These are phyloP conservation scores for Castanea crenata DNA, from an alignment of 306 rosid genomes.

Conservation along the genomic window DNA sequence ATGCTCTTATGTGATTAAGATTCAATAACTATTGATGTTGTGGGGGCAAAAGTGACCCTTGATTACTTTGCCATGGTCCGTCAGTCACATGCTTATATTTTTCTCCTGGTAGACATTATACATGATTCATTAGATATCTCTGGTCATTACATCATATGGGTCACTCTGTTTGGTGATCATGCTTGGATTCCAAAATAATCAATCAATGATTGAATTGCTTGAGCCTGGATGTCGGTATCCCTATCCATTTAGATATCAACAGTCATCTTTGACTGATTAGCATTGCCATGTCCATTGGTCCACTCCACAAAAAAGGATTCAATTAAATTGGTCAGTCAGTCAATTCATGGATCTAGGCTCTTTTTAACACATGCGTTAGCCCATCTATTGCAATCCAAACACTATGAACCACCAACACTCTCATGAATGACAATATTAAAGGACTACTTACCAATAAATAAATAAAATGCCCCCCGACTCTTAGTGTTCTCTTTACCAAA, in stretches of 20 bases:
- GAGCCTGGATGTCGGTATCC: slow-evolving; percentile 18
- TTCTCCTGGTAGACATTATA: background rate
- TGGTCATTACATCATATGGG: slow-evolving; percentile 19
- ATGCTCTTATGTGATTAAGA: too few species aligned
- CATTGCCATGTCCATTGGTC: slow-evolving; percentile 11
- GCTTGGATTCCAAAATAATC: slow-evolving; percentile 16
- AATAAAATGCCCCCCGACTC: too few species aligned
- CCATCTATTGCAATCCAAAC: slow-evolving; percentile 14
- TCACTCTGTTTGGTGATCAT: slow-evolving; percentile 14
- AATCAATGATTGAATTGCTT: slow-evolving; percentile 21
- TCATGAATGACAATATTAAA: background rate
- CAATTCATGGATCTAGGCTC: background rate
- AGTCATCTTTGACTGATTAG: slow-evolving; percentile 21
- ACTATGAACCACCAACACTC: background rate
- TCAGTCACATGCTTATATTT: too few species aligned
- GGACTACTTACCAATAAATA: too few species aligned
- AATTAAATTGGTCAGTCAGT: slow-evolving; percentile 24
- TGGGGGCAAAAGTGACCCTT: too few species aligned
- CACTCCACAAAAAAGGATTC: slow-evolving; percentile 11
- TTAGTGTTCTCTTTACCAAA: background rate
- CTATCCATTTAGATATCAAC: slow-evolving; percentile 27
- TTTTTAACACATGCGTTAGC: slow-evolving; percentile 11
- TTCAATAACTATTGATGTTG: too few species aligned
- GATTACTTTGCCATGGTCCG: too few species aligned
- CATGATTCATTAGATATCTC: background rate